These are phyloP conservation scores for Rosa persica DNA, from an alignment of 306 rosid genomes.

Conservation along the genomic window DNA sequence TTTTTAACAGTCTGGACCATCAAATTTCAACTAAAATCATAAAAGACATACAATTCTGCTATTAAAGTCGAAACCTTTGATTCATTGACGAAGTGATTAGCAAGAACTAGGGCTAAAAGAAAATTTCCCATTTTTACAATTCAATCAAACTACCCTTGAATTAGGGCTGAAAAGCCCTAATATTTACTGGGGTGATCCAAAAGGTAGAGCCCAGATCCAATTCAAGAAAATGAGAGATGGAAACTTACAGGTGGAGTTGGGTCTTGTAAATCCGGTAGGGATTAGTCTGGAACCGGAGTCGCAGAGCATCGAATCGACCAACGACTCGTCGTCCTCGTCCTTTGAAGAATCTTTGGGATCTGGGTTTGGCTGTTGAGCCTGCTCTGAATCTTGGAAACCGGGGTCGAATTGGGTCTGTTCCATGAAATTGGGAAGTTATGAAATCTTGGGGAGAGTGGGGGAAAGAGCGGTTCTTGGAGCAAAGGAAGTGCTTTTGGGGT, in stretches of 20 bases:
- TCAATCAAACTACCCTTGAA: background rate
- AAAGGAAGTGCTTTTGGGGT: constrained; percentile 24
- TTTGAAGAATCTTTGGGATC: constrained; percentile 37
- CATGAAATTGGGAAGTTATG: constrained; percentile 34
- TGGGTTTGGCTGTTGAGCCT: constrained; percentile 17
- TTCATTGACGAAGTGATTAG: background rate
- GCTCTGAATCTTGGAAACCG: constrained; percentile 25
- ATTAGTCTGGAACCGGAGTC: constrained; percentile 56
- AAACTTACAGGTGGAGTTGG: constrained; percentile 48
- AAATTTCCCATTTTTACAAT: background rate
- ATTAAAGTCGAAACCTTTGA: background rate
- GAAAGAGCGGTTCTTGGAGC: constrained; percentile 17
- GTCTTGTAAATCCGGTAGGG: constrained; percentile 53
- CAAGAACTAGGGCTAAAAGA: background rate
- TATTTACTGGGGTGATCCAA: background rate
- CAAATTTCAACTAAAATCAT: background rate
- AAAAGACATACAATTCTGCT: background rate
- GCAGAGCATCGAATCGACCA: constrained; percentile 56
- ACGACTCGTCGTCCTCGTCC: constrained; percentile 37
- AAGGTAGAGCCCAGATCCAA: background rate
- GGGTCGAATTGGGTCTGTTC: constrained; percentile 36
- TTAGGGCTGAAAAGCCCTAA: background rate
- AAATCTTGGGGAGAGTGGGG: constrained; percentile 3
- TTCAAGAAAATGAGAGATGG: constrained; percentile 14
- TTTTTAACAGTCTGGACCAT: background rate